phyloP scores from a whole-genome alignment of 106 monocot species.

The Dendrobium chrysotoxum region DNA sequence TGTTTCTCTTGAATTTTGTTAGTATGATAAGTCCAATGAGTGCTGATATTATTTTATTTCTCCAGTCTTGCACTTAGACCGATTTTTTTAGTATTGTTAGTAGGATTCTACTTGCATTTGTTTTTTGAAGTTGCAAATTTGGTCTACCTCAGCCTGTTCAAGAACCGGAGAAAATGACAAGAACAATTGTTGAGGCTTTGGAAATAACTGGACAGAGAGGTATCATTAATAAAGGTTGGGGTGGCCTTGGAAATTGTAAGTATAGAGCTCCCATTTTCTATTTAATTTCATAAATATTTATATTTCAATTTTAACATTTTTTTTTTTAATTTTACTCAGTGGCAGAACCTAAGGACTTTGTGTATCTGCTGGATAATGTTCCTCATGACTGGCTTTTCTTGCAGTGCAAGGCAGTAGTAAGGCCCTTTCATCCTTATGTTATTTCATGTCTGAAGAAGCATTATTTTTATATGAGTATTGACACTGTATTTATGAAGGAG shows the following conservation, averaged over 20 bases:
- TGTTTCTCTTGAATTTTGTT: not conserved
- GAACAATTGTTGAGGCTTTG: slow-evolving; percentile 23
- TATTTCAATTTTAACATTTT: not conserved
- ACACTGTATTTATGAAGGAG: no score
- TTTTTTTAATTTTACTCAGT: slow-evolving; percentile 7
- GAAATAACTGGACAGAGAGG: slow-evolving; percentile 25
- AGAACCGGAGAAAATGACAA: slow-evolving; percentile 28
- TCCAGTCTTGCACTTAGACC: not conserved
- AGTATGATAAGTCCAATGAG: not conserved
- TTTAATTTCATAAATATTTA: not conserved
- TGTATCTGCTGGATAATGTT: slow-evolving; percentile 83
- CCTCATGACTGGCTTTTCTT: slow-evolving; percentile 98
- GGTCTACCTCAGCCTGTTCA: slow-evolving; percentile 16
- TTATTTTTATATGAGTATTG: not conserved
- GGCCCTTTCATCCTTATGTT: not conserved
- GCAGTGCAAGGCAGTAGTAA: slow-evolving; percentile 97
- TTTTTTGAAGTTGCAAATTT: not conserved
- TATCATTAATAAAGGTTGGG: slow-evolving; percentile 31
- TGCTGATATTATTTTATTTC: not conserved
- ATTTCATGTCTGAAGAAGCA: not conserved
- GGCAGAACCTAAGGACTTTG: slow-evolving; percentile 25
- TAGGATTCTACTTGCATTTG: not conserved
- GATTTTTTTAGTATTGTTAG: not conserved
- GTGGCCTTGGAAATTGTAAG: slow-evolving; percentile 31
- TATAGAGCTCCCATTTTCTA: not conserved